phyloP scores from a whole-genome alignment of 1,284 basidiomycete genomes.

The Austroboletus novae-zelandiae region DNA sequence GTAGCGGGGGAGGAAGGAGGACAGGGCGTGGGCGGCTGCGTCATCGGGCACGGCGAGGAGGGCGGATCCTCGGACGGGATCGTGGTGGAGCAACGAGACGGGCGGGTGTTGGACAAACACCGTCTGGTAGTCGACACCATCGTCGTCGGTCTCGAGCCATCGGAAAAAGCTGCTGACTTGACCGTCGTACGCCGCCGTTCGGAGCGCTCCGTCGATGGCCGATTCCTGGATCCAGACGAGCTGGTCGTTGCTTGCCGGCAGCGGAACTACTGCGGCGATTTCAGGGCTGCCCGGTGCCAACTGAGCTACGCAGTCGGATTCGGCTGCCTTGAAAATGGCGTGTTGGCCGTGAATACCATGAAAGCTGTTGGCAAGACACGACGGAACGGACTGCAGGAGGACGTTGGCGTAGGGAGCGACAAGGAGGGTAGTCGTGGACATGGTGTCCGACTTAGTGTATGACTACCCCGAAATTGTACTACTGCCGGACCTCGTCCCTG shows the following conservation, averaged over 20 bases:
- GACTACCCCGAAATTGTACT: background rate
- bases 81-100: slow-evolving; percentile 16
- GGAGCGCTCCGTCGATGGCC: slow-evolving; percentile 44
- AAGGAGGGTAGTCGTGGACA: slow-evolving; percentile 21
- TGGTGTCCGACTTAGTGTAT: background rate
- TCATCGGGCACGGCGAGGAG: slow-evolving; percentile 22
- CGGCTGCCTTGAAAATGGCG: slow-evolving; percentile 46
- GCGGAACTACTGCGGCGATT: slow-evolving; percentile 23
- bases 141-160: slow-evolving; percentile 22
- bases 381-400: slow-evolving; percentile 20
- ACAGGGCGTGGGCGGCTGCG: slow-evolving; percentile 32
- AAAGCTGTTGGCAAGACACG: slow-evolving; percentile 51
- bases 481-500: no score
- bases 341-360: slow-evolving; percentile 51
- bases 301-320: slow-evolving; percentile 35
- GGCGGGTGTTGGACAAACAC: slow-evolving; percentile 7
- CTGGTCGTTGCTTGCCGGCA: slow-evolving; percentile 30
- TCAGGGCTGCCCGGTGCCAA: background rate
- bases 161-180: slow-evolving; percentile 36
- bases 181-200: slow-evolving; percentile 25
- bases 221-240: slow-evolving; percentile 64
- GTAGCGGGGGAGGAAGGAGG: slow-evolving; percentile 51
- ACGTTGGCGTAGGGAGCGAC: slow-evolving; percentile 24
- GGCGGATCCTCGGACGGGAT: slow-evolving; percentile 11
- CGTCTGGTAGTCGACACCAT: slow-evolving; percentile 16